Evolutionary conservation across 192 early-diverging fungal species (phyloP), one percentile per base, ranked within the genome.

Genomic region (Podila clonocystis): DNA sequence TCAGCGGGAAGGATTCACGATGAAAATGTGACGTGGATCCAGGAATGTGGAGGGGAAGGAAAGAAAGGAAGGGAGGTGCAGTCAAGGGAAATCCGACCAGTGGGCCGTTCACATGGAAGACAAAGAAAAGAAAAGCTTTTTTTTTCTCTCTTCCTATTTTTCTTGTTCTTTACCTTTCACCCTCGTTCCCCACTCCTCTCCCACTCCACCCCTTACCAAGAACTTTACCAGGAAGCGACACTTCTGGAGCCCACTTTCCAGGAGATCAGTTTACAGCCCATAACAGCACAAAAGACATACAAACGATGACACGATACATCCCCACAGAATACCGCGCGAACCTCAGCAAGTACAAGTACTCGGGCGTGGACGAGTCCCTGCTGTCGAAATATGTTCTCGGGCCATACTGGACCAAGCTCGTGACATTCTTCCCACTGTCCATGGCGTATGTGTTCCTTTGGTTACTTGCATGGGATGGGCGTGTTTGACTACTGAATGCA

Each of bases 381-480:
- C 74, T 91, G 12, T 90, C 91, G 62, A 87, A 87, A 77, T 95
- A 92, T 78, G 84, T 93, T 50, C 86, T 97, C 58, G 89, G 89
- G 20, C 91, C 91, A 82, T 96, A 96, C 85, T 97, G 96, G 96
- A 93, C 89, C 80, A 87, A 90, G 83, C 86, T 94, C 63, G 91
- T 97, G 26, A 88, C 91, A 76, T 85, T 95, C 70, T 95, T 97
- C 75, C 96, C 96, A 15, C 45, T 93, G 63, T 91, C 93, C 82
- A 92, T 97, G 87, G 96, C 96, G 89, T 92, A 86, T 57, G 89
- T 85, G 11, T 22, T 22, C 36, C 13, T 41, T 31, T 5, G 33
- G 5, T 28, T 31, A 0, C 38, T 38, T 24, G 22, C 59, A 36
- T 61, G 63, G 41, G 17, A 45, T 15, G 13, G 13, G 17, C 41